Evolutionary conservation across 257 asterid species (phyloP).

Genomic region (Solanum commersonii): DNA sequence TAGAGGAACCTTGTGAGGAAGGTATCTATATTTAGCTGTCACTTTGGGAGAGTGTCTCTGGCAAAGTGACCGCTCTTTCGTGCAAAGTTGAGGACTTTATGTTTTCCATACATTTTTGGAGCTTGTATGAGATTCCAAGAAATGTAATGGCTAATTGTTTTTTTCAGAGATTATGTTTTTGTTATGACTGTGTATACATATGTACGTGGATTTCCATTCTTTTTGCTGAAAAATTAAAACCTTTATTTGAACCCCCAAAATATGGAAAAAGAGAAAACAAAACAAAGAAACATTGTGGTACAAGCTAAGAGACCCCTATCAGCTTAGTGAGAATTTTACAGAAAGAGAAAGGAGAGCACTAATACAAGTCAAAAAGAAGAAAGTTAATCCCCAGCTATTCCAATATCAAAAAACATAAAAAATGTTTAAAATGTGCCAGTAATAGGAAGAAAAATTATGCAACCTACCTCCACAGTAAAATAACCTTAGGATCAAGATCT

Average conservation of each 20-base stretch:
- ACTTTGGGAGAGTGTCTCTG: not conserved
- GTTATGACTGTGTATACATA: not conserved
- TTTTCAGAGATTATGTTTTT: not conserved
- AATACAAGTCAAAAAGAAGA: not conserved
- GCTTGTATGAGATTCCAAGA: not conserved
- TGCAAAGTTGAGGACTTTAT: not conserved
- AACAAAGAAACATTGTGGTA: not conserved
- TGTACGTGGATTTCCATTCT: not conserved
- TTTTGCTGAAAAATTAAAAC: not conserved
- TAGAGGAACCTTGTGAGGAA: not conserved
- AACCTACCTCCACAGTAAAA: constrained; percentile 86
- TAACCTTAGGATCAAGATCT: constrained; percentile 90
- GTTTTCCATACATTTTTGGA: not conserved
- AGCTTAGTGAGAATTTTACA: not conserved
- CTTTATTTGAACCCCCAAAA: not conserved
- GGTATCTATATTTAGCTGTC: not conserved
- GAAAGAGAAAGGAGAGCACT: not conserved
- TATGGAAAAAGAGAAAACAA: not conserved
- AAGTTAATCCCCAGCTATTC: not conserved
- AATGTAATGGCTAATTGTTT: not conserved
- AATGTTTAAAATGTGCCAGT: not conserved
- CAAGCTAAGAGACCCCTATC: not conserved
- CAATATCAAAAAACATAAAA: not conserved
- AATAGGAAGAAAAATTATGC: not conserved
- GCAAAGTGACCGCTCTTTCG: not conserved